Evolutionary conservation across 805 yeast species (phyloP).

Genomic region (Debaryomyces tyrocola): DNA sequence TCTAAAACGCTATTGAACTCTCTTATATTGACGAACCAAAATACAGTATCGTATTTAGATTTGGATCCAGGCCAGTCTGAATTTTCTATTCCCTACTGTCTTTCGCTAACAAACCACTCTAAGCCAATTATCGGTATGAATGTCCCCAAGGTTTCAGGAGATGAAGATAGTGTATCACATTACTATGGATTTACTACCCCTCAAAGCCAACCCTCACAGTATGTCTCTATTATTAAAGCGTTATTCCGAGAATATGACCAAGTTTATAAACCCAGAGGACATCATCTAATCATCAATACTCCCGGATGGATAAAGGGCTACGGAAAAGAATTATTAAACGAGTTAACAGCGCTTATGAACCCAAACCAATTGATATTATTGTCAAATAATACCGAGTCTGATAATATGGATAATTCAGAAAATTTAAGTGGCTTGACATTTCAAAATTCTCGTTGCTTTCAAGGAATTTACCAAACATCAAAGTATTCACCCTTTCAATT

Average conservation of each 20-base stretch:
- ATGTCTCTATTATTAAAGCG: conserved; percentile 42
- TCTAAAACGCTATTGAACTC: conserved; percentile 54
- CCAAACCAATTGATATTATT: conserved; percentile 63
- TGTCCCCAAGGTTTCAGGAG: conserved; percentile 16
- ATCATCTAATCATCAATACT: conserved; percentile 63
- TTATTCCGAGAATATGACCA: conserved; percentile 35
- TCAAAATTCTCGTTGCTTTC: conserved; percentile 25
- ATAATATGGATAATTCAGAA: conserved; percentile 26
- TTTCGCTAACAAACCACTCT: conserved; percentile 49
- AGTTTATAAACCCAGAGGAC: conserved; percentile 19
- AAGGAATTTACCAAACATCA: conserved; percentile 32
- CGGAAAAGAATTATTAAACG: conserved; percentile 65
- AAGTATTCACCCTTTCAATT: conserved; percentile 52
- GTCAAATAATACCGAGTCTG: conserved; percentile 19
- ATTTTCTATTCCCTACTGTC: conserved; percentile 66
- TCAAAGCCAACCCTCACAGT: conserved; percentile 60
- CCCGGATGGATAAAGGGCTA: conserved; percentile 94
- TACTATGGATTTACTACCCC: conserved; percentile 72
- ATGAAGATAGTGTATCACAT: conserved; percentile 17
- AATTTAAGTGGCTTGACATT: conserved; percentile 25
- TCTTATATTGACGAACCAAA: conserved; percentile 28
- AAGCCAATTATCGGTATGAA: conserved; percentile 31
- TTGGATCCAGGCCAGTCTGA: conserved; percentile 92
- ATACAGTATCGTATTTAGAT: conserved; percentile 57
- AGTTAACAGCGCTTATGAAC: conserved; percentile 41